Evolutionary conservation across 352 stramenopile genomes (phyloP), one percentile per base, ranked within the genome.

Genomic region (Phytophthora hybrid): DNA sequence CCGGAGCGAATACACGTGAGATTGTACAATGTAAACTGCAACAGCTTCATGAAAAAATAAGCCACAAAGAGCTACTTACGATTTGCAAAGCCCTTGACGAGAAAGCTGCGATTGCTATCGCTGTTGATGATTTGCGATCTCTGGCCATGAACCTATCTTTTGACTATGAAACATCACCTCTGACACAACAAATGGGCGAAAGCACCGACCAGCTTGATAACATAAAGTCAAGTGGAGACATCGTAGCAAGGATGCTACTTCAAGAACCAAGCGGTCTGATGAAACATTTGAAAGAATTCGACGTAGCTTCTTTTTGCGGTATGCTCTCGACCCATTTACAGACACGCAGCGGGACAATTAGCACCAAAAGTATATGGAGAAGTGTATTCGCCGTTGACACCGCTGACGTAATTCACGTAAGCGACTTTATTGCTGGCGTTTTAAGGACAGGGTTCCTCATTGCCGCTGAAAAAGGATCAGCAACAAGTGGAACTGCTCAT

Each of bases 41-140:
- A 39, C 76, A 83, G 26, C 53, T 92, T 14, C 82, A 91, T 23
- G 83, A 69, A 78, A 81, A 85, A 41, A 70, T 87, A 19, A 73
- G 71, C 1, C 29, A 65, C 31, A 76, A 74, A 13, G 73, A 86
- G 2, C 62, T 75, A 8, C 10, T 76, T 10, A 18, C 55, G 3
- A 47, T 84, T 16, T 77, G 80, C 32, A 73, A 75, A 29, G 26
- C 58, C 32, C 63, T 92, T 1, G 74, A 79, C 6, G 57, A 75
- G 9, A 76, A 69, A 13, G 46, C 67, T n/a, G 74, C 62, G 4
- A 1, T 90, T 3, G n/a, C 59, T 3, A 5, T 91, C 8, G 57
- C 52, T 18, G 51, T 82, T 1, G 49, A 66, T 11, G 69, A 88
- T 2, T 49, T 93, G 14, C 69, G 80, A 21, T 73, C 83, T 0